Percentiles rank a stretch among this genome's conserved stretches.
phyloP scores from a whole-genome alignment of 2,329 filamentous ascomycete species.

The Fusarium proliferatum region DNA sequence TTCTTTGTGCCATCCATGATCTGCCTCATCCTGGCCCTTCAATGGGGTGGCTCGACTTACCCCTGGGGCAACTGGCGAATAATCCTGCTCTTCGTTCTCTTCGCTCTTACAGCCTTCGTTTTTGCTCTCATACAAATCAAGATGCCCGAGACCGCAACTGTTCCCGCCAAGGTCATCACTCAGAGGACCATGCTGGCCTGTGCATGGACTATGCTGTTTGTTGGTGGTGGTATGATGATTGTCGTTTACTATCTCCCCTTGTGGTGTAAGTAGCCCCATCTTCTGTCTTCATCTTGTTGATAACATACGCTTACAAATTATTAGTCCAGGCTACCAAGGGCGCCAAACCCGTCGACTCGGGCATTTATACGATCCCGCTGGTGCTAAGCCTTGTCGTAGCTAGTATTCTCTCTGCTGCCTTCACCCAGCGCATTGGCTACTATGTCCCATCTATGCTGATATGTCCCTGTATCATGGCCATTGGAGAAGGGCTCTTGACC shows the following conservation, averaged over 20 bases:
- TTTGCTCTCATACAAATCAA: conserved; percentile 65
- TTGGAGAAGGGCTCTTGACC: conserved; percentile 68
- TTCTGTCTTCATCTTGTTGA: neutral
- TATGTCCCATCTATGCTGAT: conserved; percentile 68
- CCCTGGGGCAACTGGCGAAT: conserved; percentile 64
- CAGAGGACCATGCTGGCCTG: conserved; percentile 66
- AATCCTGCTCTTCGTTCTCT: conserved; percentile 64
- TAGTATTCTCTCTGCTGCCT: conserved; percentile 59
- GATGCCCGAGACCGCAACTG: conserved; percentile 66
- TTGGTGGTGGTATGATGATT: conserved; percentile 64
- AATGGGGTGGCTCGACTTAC: conserved; percentile 70
- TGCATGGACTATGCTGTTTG: conserved; percentile 58
- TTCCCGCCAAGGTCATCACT: conserved; percentile 65
- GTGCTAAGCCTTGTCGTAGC: conserved; percentile 66
- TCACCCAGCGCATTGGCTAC: conserved; percentile 67
- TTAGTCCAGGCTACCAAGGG: conserved; percentile 67
- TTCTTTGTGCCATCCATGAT: conserved; percentile 70
- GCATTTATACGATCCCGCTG: conserved; percentile 67
- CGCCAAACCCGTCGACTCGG: conserved; percentile 64
- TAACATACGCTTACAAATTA: conserved; percentile 26
- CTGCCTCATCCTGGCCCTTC: conserved; percentile 70
- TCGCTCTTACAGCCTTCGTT: conserved; percentile 56
- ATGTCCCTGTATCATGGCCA: conserved; percentile 60
- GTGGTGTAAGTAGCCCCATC: conserved; percentile 59
- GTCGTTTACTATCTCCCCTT: conserved; percentile 65